phyloP scores from a whole-genome alignment of 2,329 filamentous ascomycete genomes.

The Aureobasidium zeae region DNA sequence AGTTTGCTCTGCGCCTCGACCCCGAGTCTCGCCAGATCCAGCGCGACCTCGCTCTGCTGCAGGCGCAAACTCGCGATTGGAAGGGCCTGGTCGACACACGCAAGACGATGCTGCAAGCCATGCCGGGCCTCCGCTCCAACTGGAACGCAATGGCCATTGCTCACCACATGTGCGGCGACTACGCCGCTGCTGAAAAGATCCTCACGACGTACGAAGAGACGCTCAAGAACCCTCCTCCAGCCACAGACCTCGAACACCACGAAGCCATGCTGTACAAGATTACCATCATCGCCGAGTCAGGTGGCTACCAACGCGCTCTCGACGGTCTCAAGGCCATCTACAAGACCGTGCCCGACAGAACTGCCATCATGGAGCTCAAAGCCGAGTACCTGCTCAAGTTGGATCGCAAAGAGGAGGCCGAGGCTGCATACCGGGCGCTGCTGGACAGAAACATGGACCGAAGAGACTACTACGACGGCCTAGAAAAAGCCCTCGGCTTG shows the following conservation, averaged over 20 bases:
- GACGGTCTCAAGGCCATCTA: constrained; percentile 72
- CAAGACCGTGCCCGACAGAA: constrained; percentile 71
- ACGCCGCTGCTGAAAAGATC: constrained; percentile 79
- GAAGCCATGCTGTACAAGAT: constrained; percentile 96
- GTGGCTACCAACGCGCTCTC: constrained; percentile 71
- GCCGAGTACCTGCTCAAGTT: constrained; percentile 77
- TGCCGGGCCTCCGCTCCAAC: constrained; percentile 75
- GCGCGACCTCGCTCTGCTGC: constrained; percentile 82
- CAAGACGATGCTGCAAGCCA: constrained; percentile 74
- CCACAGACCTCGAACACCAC: constrained; percentile 80
- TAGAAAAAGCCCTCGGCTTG: constrained; percentile 61
- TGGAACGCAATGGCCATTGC: constrained; percentile 97
- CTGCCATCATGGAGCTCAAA: constrained; percentile 74
- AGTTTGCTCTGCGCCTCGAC: constrained; percentile 84
- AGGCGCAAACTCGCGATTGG: constrained; percentile 95
- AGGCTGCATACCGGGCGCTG: constrained; percentile 68
- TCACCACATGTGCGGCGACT: constrained; percentile 79
- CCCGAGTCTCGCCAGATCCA: constrained; percentile 93
- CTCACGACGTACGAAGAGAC: constrained; percentile 90
- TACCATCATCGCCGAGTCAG: constrained; percentile 80
- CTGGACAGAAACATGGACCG: constrained; percentile 84
- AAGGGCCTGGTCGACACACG: constrained; percentile 86
- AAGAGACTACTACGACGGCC: constrained; percentile 71
- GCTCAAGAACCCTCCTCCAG: constrained; percentile 67
- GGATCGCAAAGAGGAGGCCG: constrained; percentile 68